Evolutionary conservation across 179 eudicot species (phyloP).

Genomic region (Gypsophila paniculata): DNA sequence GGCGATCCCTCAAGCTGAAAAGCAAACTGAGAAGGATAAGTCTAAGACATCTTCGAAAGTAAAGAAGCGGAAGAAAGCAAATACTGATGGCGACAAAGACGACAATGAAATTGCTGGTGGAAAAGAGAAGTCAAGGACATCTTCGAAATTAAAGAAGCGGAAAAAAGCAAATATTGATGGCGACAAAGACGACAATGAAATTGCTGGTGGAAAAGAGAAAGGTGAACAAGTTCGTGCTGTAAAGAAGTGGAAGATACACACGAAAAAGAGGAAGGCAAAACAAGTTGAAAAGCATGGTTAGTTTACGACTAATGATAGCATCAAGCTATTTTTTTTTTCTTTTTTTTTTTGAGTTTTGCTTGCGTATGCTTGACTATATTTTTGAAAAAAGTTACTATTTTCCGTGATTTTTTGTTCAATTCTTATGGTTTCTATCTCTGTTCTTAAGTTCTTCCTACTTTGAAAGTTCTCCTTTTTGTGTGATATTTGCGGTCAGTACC

Average conservation of each 20-base stretch:
- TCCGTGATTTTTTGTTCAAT: background rate
- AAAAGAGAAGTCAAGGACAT: slow-evolving; percentile 18
- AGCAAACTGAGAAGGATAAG: slow-evolving; percentile 25
- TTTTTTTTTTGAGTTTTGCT: background rate
- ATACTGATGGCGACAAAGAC: slow-evolving; percentile 24
- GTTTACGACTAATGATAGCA: slow-evolving; percentile 32
- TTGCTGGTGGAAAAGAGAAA: slow-evolving; percentile 27
- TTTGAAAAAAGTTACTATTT: background rate
- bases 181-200: slow-evolving; percentile 26
- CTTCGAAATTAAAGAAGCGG: slow-evolving; percentile 40
- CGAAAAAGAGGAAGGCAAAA: slow-evolving; percentile 26
- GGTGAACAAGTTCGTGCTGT: slow-evolving; percentile 26
- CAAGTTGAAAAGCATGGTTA: slow-evolving; percentile 25
- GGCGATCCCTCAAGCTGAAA: slow-evolving; percentile 37
- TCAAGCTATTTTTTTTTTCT: too few species aligned
- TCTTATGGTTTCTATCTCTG: background rate
- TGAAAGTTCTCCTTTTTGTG: too few species aligned
- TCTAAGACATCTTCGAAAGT: slow-evolving; percentile 18
- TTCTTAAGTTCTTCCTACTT: too few species aligned
- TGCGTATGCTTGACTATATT: background rate
- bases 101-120: slow-evolving; percentile 28
- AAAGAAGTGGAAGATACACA: slow-evolving; percentile 34
- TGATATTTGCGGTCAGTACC: too few species aligned
- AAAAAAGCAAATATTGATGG: slow-evolving; percentile 30
- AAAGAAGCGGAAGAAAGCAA: slow-evolving; percentile 46